phyloP scores from a whole-genome alignment of 2,329 filamentous ascomycete genomes.

The Aspergillus puulaauensis region DNA sequence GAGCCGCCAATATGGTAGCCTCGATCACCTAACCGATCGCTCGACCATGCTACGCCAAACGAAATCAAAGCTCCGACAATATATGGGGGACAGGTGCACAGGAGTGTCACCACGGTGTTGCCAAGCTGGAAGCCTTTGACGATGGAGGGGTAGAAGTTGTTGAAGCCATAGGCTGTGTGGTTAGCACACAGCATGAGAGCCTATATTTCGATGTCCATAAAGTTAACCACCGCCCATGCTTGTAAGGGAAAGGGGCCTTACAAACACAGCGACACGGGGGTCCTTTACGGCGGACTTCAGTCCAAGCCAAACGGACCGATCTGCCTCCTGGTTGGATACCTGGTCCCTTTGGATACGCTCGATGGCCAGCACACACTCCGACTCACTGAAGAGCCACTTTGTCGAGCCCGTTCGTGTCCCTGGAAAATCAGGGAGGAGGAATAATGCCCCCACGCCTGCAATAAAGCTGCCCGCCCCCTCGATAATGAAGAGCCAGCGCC shows the following conservation, averaged over 20 bases:
- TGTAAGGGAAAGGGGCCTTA: background rate
- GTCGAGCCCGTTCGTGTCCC: background rate
- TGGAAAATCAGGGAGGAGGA: background rate
- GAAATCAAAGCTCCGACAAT: constrained; percentile 4
- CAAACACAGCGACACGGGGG: background rate
- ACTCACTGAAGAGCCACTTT: background rate
- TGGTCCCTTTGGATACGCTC: background rate
- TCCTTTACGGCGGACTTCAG: background rate
- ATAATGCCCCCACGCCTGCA: background rate
- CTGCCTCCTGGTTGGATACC: background rate
- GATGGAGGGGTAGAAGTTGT: constrained; percentile 35
- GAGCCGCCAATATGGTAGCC: constrained; percentile 16
- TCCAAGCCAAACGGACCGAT: constrained; percentile 5
- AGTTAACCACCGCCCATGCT: too few relatives aligned
- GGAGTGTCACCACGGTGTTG: constrained; percentile 13
- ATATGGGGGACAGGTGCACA: constrained; percentile 12
- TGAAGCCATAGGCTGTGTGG: constrained; percentile 33
- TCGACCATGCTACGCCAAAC: constrained; percentile 13
- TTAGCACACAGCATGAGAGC: constrained; percentile 12
- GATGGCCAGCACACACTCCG: background rate
- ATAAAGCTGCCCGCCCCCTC: constrained; percentile 10
- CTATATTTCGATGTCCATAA: too few relatives aligned
- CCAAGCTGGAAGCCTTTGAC: constrained; percentile 16
- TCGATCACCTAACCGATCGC: constrained; percentile 15
- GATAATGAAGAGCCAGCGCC: constrained; percentile 27